These are phyloP conservation scores for Nakazawaea ambrosiae DNA, from an alignment of 805 yeast genomes.

Conservation along the genomic window DNA sequence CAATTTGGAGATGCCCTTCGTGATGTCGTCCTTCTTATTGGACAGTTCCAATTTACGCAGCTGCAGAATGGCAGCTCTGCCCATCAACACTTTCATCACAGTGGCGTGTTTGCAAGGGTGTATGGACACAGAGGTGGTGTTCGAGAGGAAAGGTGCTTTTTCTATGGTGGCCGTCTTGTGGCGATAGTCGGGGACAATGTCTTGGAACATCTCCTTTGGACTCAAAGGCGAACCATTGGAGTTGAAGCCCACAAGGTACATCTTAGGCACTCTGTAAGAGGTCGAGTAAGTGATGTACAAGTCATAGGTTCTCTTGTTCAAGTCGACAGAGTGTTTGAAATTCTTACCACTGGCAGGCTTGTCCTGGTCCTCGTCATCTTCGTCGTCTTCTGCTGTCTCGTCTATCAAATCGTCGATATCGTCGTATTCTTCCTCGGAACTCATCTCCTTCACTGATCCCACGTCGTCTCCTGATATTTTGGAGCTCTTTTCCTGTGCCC, in stretches of 20 bases:
- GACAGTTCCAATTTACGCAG: conserved; percentile 23
- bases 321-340: conserved; percentile 16
- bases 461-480: conserved; percentile 15
- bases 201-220: conserved; percentile 92
- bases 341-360: conserved; percentile 29
- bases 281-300: conserved; percentile 90
- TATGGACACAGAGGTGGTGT: conserved; percentile 76
- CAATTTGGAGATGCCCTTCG: conserved; percentile 37
- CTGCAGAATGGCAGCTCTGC: conserved; percentile 52
- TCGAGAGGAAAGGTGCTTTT: conserved; percentile 74
- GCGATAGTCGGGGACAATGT: conserved; percentile 83
- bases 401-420: conserved; percentile 33
- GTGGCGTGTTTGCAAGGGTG: conserved; percentile 96
- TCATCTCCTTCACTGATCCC: conserved; percentile 15
- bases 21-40: conserved; percentile 19
- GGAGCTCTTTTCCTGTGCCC: conserved; percentile 9
- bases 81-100: conserved; percentile 86
- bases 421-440: conserved; percentile 30
- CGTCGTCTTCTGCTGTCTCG: conserved; percentile 30
- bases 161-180: conserved; percentile 97
- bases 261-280: conserved; percentile 90
- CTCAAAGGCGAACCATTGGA: conserved; percentile 78
- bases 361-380: conserved; percentile 32
- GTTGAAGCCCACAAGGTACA: conserved; percentile 85
- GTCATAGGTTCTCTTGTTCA: conserved; percentile 67